Conservation (phyloP, 768 basidiomycete genomes). For the Suillus alpinus region DNA sequence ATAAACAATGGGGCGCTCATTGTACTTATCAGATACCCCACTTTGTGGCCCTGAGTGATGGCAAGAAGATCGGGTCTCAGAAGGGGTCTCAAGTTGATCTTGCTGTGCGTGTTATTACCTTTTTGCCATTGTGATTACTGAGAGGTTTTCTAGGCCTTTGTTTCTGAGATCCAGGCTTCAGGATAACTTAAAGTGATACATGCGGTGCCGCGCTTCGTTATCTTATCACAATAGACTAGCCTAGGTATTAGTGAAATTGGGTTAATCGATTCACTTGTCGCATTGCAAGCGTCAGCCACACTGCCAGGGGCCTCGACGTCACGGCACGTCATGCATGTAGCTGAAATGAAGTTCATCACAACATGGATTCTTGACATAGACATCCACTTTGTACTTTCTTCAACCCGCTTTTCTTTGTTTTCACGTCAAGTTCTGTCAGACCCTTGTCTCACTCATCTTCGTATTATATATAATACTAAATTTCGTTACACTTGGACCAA, state of each 20-base stretch:
- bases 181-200: neutral
- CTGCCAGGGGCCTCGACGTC: neutral
- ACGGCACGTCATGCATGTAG: neutral
- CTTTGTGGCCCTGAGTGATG: constrained; percentile 11
- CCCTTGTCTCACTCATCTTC: neutral
- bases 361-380: neutral
- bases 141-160: neutral
- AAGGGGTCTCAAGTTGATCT: neutral
- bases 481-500: neutral
- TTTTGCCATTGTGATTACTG: neutral
- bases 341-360: neutral
- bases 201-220: neutral
- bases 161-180: neutral
- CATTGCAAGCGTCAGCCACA: neutral
- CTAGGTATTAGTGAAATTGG: neutral
- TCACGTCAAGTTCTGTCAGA: neutral
- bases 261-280: neutral
- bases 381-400: neutral
- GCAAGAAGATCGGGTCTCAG: neutral
- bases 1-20: neutral
- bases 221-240: neutral
- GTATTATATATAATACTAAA: neutral
- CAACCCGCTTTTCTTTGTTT: neutral
- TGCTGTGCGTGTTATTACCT: neutral
- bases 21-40: constrained; percentile 18